These are phyloP conservation scores for Lentinula lateritia DNA, from an alignment of 768 basidiomycete species.

Conservation along the genomic window DNA sequence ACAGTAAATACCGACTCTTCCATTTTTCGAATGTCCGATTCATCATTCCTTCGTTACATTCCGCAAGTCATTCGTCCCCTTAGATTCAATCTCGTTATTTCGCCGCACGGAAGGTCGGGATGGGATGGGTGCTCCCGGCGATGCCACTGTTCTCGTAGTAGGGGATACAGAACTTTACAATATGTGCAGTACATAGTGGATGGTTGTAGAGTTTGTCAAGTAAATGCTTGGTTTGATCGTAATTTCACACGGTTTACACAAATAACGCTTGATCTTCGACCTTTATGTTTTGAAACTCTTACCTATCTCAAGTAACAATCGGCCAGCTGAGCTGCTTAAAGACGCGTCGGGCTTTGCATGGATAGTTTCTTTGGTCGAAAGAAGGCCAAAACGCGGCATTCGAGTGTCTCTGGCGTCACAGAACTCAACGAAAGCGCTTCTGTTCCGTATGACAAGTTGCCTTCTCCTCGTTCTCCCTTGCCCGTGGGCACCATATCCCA, in stretches of 20 bases:
- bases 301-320: not conserved
- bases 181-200: no score
- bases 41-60: conserved; percentile 38
- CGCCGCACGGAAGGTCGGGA: conserved; percentile 45
- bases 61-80: conserved; percentile 56
- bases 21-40: no score
- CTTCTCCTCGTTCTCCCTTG: conserved; percentile 54
- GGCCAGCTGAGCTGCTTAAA: not conserved
- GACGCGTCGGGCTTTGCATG: conserved; percentile 31
- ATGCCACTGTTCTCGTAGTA: conserved; percentile 21
- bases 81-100: conserved; percentile 51
- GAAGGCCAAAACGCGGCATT: conserved; percentile 54
- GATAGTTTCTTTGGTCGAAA: conserved; percentile 63
- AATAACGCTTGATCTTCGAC: not conserved
- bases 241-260: not conserved
- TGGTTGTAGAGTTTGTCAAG: no score
- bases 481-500: conserved; percentile 52
- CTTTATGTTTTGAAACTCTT: not conserved
- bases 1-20: no score
- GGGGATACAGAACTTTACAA: not conserved
- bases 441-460: conserved; percentile 67
- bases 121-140: conserved; percentile 43
- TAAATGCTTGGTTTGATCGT: no score
- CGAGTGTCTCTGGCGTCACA: conserved; percentile 47
- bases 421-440: conserved; percentile 57